Evolutionary conservation across 495 filamentous ascomycete species (phyloP).

Genomic region (Neurospora sp.): DNA sequence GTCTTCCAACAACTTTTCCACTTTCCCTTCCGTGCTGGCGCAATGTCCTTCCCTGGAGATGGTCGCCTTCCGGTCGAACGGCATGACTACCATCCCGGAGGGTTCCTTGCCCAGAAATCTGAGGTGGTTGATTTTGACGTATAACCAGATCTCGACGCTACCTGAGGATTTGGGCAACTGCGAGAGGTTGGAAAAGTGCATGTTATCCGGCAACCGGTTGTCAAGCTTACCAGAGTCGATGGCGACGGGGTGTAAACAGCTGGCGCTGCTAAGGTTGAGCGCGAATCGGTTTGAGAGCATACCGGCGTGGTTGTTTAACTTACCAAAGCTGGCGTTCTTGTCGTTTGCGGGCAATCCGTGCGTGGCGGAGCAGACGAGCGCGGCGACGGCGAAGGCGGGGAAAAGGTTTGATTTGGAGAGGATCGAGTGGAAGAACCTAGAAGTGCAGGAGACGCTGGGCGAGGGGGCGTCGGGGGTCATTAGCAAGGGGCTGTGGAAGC

Average conservation of each 20-base stretch:
- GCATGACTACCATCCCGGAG: constrained; percentile 27
- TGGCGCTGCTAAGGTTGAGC: constrained; percentile 30
- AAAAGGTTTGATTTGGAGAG: constrained; percentile 16
- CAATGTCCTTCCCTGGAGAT: constrained; percentile 33
- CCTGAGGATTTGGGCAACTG: constrained; percentile 32
- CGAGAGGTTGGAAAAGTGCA: constrained; percentile 30
- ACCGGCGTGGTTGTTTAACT: constrained; percentile 29
- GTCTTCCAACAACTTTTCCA: constrained; percentile 33
- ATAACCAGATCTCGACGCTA: constrained; percentile 27
- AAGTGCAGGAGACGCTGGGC: constrained; percentile 23
- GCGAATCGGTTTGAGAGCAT: constrained; percentile 27
- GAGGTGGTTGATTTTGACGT: constrained; percentile 35
- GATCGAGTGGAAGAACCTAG: constrained; percentile 28
- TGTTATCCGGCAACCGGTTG: constrained; percentile 33
- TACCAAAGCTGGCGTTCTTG: constrained; percentile 35
- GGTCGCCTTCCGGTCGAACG: constrained; percentile 36
- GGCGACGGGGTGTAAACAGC: constrained; percentile 26
- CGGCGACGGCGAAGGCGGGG: constrained; percentile 7
- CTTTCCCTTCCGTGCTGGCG: constrained; percentile 31
- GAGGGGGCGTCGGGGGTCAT: constrained; percentile 31
- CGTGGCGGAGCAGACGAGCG: constrained; percentile 5
- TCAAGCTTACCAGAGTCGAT: constrained; percentile 26
- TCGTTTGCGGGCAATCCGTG: constrained; percentile 39
- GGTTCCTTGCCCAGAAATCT: too few species aligned
- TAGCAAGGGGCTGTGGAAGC: constrained; percentile 25